These are phyloP conservation scores for Zasmidium angulare DNA, from an alignment of 2,329 filamentous ascomycete species.

Conservation along the genomic window DNA sequence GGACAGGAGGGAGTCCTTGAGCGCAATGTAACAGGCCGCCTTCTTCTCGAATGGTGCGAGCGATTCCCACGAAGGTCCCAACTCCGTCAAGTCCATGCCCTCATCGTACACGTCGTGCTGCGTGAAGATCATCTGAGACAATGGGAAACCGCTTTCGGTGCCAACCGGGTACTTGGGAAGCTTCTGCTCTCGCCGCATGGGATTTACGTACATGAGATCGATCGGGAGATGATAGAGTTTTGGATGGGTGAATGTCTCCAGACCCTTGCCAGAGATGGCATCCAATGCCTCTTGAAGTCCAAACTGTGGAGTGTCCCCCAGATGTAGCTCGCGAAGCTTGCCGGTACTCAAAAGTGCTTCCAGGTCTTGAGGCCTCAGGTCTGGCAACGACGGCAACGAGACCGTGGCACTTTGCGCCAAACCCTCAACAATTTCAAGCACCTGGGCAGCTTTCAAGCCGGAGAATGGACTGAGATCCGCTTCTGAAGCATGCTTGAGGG, in stretches of 20 bases:
- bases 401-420: not conserved
- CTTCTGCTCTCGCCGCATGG: not conserved
- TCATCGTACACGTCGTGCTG: no score
- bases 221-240: not conserved
- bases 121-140: not conserved
- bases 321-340: not conserved
- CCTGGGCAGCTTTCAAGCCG: not conserved
- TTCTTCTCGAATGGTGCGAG: no score
- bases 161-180: not conserved
- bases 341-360: not conserved
- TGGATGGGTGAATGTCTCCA: not conserved
- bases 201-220: not conserved
- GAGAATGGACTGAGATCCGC: not conserved
- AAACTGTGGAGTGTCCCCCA: not conserved
- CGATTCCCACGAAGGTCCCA: no score
- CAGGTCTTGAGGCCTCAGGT: not conserved
- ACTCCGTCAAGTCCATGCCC: not conserved
- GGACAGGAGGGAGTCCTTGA: not conserved
- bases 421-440: not conserved
- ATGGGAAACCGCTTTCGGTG: not conserved
- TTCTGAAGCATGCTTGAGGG: not conserved
- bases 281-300: not conserved
- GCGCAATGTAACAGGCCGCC: not conserved
- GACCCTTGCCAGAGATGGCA: not conserved
- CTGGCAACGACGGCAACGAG: not conserved